These are phyloP conservation scores for Picocystis sp. DNA, from an alignment of 163 green algal species.

Conservation along the genomic window DNA sequence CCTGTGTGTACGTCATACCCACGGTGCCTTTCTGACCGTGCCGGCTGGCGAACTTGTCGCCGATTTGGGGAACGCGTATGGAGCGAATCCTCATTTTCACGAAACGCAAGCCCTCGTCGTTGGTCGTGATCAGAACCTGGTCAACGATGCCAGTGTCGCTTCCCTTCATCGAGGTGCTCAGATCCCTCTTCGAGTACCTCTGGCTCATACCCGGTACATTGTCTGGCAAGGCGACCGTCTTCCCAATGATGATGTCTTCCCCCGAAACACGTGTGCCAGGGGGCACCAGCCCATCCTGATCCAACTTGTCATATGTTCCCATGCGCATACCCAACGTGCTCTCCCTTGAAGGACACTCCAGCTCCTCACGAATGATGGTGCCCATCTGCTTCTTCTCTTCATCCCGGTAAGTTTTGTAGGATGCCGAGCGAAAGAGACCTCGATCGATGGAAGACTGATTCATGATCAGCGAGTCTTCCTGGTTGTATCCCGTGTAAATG, in stretches of 20 bases:
- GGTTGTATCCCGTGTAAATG: constrained; percentile 97
- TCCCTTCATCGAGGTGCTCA: constrained; percentile 55
- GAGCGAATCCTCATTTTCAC: constrained; percentile 85
- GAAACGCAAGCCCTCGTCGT: constrained; percentile 69
- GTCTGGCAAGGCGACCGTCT: constrained; percentile 48
- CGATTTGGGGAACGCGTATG: constrained; percentile 71
- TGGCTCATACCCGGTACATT: constrained; percentile 43
- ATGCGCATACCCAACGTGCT: constrained; percentile 52
- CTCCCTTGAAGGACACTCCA: constrained; percentile 44
- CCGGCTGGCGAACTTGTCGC: constrained; percentile 92
- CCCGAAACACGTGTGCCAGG: constrained; percentile 32
- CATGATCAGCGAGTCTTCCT: constrained; percentile 98
- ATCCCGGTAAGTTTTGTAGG: constrained; percentile 80
- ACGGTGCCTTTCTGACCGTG: constrained; percentile 98
- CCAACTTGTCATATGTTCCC: constrained; percentile 93
- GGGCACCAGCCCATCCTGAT: constrained; percentile 79
- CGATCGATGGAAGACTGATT: constrained; percentile 92
- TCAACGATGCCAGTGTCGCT: constrained; percentile 80
- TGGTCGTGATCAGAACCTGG: constrained; percentile 82
- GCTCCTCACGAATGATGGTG: constrained; percentile 48
- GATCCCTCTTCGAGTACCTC: constrained; percentile 76
- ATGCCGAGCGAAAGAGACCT: constrained; percentile 91
- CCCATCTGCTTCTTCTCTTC: constrained; percentile 80
- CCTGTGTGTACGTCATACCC: constrained; percentile 91
- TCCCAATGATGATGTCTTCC: constrained; percentile 85